Conservation (phyloP, 1,284 basidiomycete species). For the Microstroma glucosiphilum region DNA sequence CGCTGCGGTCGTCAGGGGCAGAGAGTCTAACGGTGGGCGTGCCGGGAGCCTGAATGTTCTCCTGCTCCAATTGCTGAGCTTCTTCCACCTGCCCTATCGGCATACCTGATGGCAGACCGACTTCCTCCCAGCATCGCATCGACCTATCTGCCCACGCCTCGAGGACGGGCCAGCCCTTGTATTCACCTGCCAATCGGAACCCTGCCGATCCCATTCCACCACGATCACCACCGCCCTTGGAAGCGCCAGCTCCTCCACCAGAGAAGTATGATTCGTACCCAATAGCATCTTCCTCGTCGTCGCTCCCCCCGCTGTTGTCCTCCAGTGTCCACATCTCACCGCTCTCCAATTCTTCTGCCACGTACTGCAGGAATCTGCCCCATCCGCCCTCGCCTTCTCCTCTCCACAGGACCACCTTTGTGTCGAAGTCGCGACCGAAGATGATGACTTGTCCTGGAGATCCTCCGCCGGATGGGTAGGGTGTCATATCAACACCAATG, state of each 20-base stretch:
- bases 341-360: conserved; percentile 85
- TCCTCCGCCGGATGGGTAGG: conserved; percentile 58
- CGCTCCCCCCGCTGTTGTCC: conserved; percentile 22
- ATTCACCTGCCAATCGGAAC: conserved; percentile 41
- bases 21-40: too few relatives aligned
- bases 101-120: conserved; percentile 30
- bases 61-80: conserved; percentile 24
- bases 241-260: conserved; percentile 28
- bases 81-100: conserved; percentile 28
- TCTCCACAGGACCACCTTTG: conserved; percentile 75
- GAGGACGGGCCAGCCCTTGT: conserved; percentile 46
- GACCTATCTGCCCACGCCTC: conserved; percentile 49
- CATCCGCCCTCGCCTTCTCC: conserved; percentile 79
- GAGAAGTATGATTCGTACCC: conserved; percentile 48
- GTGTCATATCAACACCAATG: conserved; percentile 88
- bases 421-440: conserved; percentile 95
- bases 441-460: conserved; percentile 87
- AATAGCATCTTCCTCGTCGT: conserved; percentile 43
- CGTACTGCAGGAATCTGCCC: conserved; percentile 87
- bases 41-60: not conserved
- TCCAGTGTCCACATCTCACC: conserved; percentile 59
- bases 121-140: conserved; percentile 38
- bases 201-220: conserved; percentile 38
- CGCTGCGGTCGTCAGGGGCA: not conserved
- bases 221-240: conserved; percentile 39